These are phyloP conservation scores for Pseudopithomyces chartarum DNA, from an alignment of 2,329 filamentous ascomycete species.

Conservation along the genomic window DNA sequence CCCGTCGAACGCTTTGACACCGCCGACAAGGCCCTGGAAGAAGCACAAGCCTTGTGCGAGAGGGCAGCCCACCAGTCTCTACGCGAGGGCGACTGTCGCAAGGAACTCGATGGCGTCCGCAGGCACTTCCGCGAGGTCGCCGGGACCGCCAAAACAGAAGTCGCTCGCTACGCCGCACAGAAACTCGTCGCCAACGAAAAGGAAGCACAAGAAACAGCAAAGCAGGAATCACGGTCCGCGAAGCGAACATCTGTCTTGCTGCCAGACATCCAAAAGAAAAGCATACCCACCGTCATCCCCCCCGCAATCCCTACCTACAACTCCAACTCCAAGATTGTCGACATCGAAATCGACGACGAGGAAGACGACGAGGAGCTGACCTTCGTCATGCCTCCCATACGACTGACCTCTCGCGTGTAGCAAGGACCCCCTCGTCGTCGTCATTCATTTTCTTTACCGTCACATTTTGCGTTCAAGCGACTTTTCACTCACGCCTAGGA, in stretches of 20 bases:
- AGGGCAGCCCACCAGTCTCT: conserved; percentile 86
- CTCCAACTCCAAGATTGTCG: conserved; percentile 26
- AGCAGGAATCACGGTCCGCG: conserved; percentile 20
- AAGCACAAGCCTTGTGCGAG: conserved; percentile 81
- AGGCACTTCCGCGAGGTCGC: conserved; percentile 68
- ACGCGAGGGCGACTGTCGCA: conserved; percentile 82
- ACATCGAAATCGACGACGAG: conserved; percentile 45
- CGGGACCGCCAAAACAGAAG: conserved; percentile 58
- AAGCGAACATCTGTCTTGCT: conserved; percentile 21
- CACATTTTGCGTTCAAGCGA: conserved; percentile 35
- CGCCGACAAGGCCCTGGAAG: conserved; percentile 78
- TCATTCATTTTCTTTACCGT: conserved; percentile 9
- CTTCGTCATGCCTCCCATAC: conserved; percentile 44
- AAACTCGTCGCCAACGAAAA: conserved; percentile 15
- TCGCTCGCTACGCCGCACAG: conserved; percentile 27
- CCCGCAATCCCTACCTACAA: conserved; percentile 4
- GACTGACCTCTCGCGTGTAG: conserved; percentile 39
- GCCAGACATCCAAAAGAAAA: conserved; percentile 13
- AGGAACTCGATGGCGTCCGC: conserved; percentile 73
- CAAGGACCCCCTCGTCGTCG: conserved; percentile 7
- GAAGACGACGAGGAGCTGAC: conserved; percentile 37
- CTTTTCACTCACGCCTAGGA: background rate
- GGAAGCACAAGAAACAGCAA: conserved; percentile 14
- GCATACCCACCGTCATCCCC: conserved; percentile 20
- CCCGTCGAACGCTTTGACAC: conserved; percentile 57